Evolutionary conservation across 331 rosid genomes (phyloP).

Genomic region (Spiraea crenata): DNA sequence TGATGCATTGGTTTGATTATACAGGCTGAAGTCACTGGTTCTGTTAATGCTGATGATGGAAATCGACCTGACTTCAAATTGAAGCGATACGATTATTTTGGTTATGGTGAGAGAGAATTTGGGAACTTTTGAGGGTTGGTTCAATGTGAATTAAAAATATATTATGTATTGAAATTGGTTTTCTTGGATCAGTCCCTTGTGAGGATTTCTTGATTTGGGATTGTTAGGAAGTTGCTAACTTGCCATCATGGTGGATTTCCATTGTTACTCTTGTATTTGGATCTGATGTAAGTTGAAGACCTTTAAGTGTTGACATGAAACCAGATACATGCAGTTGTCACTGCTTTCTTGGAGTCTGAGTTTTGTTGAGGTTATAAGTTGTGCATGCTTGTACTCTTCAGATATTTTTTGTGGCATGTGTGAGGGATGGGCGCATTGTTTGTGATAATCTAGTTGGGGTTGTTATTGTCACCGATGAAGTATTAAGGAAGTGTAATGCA

Average conservation of each 20-base stretch:
- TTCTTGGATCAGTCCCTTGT: background rate
- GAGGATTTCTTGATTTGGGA: background rate
- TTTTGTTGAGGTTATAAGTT: background rate
- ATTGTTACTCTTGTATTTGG: background rate
- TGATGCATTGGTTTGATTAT: slow-evolving; percentile 25
- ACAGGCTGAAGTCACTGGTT: slow-evolving; percentile 80
- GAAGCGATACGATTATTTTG: slow-evolving; percentile 77
- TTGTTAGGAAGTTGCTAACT: background rate
- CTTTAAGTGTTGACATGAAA: background rate
- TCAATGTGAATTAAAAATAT: background rate
- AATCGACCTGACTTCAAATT: slow-evolving; percentile 66
- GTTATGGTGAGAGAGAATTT: slow-evolving; percentile 46
- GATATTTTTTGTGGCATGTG: background rate
- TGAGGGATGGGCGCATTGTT: background rate
- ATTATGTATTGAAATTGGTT: too few relatives aligned
- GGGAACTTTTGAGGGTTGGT: background rate
- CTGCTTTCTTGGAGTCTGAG: background rate
- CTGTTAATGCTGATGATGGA: slow-evolving; percentile 51
- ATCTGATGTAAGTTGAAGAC: background rate
- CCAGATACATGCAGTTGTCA: background rate
- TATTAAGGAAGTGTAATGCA: slow-evolving; percentile 23
- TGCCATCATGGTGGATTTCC: background rate
- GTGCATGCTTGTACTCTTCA: background rate
- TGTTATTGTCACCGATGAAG: background rate
- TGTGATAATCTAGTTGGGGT: background rate